These are phyloP conservation scores for Metarhizium anisopliae DNA, from an alignment of 2,329 filamentous ascomycete species.

Conservation along the genomic window DNA sequence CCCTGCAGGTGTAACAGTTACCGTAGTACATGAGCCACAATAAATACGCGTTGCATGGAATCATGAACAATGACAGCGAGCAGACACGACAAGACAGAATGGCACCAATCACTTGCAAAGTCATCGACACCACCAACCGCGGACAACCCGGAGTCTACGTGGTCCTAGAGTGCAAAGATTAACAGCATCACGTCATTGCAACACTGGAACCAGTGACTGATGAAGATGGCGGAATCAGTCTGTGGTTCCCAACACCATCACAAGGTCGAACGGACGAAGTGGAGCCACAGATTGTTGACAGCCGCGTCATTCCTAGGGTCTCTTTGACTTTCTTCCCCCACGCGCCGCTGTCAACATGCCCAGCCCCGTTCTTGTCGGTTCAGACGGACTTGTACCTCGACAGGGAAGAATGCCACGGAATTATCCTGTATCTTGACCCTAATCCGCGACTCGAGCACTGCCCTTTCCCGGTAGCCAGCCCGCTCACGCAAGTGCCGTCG, in stretches of 20 bases:
- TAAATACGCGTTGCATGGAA: no score
- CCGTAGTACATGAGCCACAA: no score
- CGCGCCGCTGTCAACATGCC: not conserved
- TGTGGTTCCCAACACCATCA: not conserved
- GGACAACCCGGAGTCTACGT: not conserved
- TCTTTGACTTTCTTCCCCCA: not conserved
- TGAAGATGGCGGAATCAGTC: not conserved
- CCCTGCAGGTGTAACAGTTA: no score
- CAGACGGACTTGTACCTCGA: not conserved
- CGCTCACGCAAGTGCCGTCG: not conserved
- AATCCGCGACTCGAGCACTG: not conserved
- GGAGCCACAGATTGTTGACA: not conserved
- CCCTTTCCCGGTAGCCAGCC: not conserved
- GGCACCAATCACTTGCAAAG: slow-evolving; percentile 2
- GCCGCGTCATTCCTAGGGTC: not conserved
- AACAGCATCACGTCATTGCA: not conserved
- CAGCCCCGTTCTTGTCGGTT: not conserved
- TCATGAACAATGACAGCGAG: no score
- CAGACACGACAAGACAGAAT: not conserved
- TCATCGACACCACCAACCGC: not conserved
- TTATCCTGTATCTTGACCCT: not conserved
- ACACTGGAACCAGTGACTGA: not conserved
- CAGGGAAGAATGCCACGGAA: not conserved
- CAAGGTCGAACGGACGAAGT: not conserved
- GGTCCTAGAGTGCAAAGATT: not conserved